Percentiles rank a stretch among this genome's conserved stretches.
These are phyloP conservation scores for Monilinia laxa DNA, from an alignment of 2,329 filamentous ascomycete species.

Conservation along the genomic window DNA sequence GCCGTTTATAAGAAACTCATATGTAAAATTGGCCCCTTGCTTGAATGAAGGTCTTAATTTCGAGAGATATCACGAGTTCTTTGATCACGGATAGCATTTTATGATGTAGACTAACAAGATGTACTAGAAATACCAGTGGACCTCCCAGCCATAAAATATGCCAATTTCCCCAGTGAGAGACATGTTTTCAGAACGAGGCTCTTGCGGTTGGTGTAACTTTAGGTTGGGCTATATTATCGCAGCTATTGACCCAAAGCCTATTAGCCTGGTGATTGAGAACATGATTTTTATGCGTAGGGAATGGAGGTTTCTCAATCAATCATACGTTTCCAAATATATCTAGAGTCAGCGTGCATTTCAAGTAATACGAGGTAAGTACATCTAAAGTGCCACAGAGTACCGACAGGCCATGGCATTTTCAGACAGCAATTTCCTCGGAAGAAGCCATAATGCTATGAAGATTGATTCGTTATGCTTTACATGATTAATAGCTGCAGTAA, in stretches of 20 bases:
- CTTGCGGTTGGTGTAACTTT: no score
- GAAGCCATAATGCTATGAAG: no score
- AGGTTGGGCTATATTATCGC: neutral
- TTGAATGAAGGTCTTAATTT: neutral
- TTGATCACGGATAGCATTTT: neutral
- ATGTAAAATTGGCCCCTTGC: slow-evolving; percentile 15
- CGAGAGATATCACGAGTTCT: neutral
- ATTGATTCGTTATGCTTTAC: neutral
- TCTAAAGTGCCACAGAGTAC: no score
- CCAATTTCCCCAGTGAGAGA: neutral
- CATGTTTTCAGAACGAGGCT: neutral
- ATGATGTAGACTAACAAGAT: neutral
- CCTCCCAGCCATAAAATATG: neutral
- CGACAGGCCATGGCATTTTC: no score
- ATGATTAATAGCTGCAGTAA: neutral
- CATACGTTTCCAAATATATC: neutral
- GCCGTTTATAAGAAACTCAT: slow-evolving; percentile 7
- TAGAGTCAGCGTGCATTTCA: no score
- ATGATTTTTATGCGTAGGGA: neutral
- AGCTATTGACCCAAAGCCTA: neutral
- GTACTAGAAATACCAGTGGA: neutral
- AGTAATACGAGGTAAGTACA: no score
- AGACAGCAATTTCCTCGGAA: no score
- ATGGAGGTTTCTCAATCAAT: neutral
- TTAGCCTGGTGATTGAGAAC: neutral